phyloP scores from a whole-genome alignment of 331 rosid species.

The Rosa hybrid region DNA sequence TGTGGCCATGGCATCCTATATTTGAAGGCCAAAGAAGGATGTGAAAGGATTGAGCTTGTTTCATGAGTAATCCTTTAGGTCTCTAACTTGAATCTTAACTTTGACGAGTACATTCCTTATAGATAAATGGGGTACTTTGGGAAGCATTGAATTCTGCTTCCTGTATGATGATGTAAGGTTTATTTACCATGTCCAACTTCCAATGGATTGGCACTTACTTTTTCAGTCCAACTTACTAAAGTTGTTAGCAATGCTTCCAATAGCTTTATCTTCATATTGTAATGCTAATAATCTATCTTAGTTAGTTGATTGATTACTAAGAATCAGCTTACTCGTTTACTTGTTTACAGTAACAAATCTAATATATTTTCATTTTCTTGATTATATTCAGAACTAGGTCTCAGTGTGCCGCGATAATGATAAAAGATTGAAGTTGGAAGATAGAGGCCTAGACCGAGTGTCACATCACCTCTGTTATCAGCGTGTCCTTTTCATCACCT shows the following conservation, averaged over 20 bases:
- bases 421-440: slow-evolving; percentile 26
- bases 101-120: too few species aligned
- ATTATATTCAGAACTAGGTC: slow-evolving; percentile 67
- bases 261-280: too few species aligned
- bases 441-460: slow-evolving; percentile 30
- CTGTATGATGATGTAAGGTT: too few species aligned
- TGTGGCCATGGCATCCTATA: background rate
- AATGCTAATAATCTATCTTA: background rate
- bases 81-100: too few species aligned
- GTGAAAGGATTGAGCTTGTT: background rate
- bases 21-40: background rate
- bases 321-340: background rate
- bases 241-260: too few species aligned
- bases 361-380: slow-evolving; percentile 14
- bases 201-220: too few species aligned
- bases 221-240: too few species aligned
- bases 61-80: background rate
- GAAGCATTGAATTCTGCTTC: too few species aligned
- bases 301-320: background rate
- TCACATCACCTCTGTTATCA: slow-evolving; percentile 19
- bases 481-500: slow-evolving; percentile 26
- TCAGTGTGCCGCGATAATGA: slow-evolving; percentile 69
- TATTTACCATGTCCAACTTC: too few species aligned
- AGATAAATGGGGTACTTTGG: too few species aligned
- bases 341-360: background rate